Evolutionary conservation across 208 protist genomes (phyloP).

Genomic region (Trypanosoma melophagium): DNA sequence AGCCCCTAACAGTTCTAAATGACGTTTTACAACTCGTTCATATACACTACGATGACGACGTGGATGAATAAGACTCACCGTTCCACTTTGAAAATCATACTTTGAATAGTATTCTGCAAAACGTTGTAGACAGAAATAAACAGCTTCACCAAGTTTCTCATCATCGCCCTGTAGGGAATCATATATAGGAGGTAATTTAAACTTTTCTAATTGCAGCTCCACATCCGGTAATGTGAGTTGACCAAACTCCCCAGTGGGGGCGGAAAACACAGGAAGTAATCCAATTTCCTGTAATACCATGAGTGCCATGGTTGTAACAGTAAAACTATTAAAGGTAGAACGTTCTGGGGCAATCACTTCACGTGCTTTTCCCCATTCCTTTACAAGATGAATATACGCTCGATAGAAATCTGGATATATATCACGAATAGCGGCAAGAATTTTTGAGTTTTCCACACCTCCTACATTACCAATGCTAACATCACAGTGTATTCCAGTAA

Average conservation of each 20-base stretch:
- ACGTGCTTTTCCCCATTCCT: slow-evolving; percentile 82
- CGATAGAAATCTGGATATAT: slow-evolving; percentile 84
- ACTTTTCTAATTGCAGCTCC: slow-evolving; percentile 36
- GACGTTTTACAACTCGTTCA: slow-evolving; percentile 45
- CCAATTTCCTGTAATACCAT: slow-evolving; percentile 91
- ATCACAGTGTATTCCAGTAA: slow-evolving; percentile 78
- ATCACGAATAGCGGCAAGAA: slow-evolving; percentile 63
- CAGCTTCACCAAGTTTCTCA: slow-evolving; percentile 80
- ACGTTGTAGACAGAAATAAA: slow-evolving; percentile 75
- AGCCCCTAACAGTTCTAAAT: slow-evolving; percentile 48
- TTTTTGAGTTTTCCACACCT: slow-evolving; percentile 85
- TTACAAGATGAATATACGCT: slow-evolving; percentile 85
- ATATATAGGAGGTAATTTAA: slow-evolving; percentile 74
- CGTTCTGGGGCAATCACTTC: slow-evolving; percentile 86
- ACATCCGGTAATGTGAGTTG: slow-evolving; percentile 77
- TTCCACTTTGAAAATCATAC: slow-evolving; percentile 79
- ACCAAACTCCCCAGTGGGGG: slow-evolving; percentile 61
- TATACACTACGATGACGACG: slow-evolving; percentile 78
- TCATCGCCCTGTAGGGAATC: slow-evolving; percentile 74
- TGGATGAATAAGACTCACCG: slow-evolving; percentile 84
- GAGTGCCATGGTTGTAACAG: slow-evolving; percentile 85
- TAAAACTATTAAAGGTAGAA: slow-evolving; percentile 88
- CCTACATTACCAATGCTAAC: slow-evolving; percentile 88
- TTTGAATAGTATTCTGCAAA: slow-evolving; percentile 89
- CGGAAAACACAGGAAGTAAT: slow-evolving; percentile 72